Evolutionary conservation across 495 filamentous ascomycete genomes (phyloP).

Genomic region (Neurospora tetraspora): DNA sequence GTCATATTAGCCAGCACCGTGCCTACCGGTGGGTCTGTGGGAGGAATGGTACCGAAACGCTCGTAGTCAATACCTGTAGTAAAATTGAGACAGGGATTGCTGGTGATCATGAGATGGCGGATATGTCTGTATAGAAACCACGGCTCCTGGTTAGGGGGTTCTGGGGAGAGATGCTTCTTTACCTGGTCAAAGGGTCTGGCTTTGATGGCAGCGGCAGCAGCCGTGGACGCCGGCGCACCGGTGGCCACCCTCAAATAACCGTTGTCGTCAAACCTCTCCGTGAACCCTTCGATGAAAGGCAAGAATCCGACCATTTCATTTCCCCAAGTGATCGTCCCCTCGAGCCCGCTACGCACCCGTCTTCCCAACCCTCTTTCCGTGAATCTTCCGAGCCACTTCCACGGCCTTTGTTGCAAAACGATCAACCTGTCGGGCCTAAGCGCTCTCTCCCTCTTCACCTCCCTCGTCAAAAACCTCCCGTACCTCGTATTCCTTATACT

Average conservation of each 20-base stretch:
- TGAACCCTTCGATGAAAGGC: background rate
- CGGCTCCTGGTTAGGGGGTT: background rate
- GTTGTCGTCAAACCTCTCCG: background rate
- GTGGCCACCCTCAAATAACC: background rate
- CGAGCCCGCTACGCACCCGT: background rate
- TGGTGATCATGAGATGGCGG: conserved; percentile 3
- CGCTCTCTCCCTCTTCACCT: background rate
- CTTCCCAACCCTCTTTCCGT: background rate
- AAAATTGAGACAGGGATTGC: background rate
- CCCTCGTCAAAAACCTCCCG: background rate
- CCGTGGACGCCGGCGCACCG: background rate
- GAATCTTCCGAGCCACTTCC: background rate
- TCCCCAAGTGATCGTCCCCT: background rate
- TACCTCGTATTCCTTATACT: background rate
- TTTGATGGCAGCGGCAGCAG: background rate
- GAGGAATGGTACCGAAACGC: background rate
- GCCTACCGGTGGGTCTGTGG: background rate
- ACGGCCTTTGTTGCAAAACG: background rate
- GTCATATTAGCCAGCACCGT: background rate
- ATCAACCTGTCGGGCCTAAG: background rate
- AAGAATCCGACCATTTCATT: background rate
- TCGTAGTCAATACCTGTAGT: background rate
- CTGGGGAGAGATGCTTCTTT: background rate
- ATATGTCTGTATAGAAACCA: background rate
- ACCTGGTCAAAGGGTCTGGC: background rate